Percentiles rank a stretch among this genome's conserved stretches.
Evolutionary conservation across 208 protist species (phyloP).

Genomic region (Crithidia expoeki): DNA sequence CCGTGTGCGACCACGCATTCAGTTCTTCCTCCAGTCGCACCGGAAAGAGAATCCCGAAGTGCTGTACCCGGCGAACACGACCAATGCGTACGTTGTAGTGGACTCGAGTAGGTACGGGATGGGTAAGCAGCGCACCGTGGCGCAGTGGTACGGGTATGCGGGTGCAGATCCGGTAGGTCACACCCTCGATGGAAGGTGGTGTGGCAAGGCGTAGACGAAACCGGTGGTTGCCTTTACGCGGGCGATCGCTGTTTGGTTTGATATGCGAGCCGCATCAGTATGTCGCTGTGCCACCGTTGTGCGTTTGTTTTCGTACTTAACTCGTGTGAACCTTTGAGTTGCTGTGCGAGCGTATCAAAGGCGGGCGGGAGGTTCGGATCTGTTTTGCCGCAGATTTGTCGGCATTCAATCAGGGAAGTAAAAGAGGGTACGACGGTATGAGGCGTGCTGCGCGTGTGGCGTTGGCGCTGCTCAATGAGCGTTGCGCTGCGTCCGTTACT

Average conservation of each 20-base stretch:
- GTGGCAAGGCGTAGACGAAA: not conserved
- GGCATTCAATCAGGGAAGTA: too few relatives aligned
- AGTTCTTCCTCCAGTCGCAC: constrained; percentile 54
- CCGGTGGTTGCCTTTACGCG: not conserved
- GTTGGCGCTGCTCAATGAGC: too few relatives aligned
- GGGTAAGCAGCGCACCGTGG: constrained; percentile 57
- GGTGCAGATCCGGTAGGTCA: constrained; percentile 59
- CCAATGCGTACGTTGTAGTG: constrained; percentile 41
- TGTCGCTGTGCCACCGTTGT: not conserved
- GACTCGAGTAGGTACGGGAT: constrained; percentile 82
- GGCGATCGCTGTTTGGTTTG: not conserved
- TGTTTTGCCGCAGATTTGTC: too few relatives aligned
- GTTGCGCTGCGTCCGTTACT: too few relatives aligned
- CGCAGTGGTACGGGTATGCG: constrained; percentile 78
- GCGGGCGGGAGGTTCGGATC: too few relatives aligned
- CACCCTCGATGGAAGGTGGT: constrained; percentile 59
- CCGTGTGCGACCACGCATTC: constrained; percentile 46
- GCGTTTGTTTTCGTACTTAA: too few relatives aligned
- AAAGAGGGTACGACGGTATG: too few relatives aligned
- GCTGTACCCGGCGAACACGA: constrained; percentile 35
- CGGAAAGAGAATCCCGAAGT: constrained; percentile 1
- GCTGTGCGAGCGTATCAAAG: too few relatives aligned
- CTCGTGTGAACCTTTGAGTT: too few relatives aligned
- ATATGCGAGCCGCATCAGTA: not conserved
- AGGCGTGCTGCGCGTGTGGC: too few relatives aligned